Percentiles rank a stretch among this genome's conserved stretches.
phyloP scores from a whole-genome alignment of 1,139 yeast species.

The Candida gigantensis region DNA sequence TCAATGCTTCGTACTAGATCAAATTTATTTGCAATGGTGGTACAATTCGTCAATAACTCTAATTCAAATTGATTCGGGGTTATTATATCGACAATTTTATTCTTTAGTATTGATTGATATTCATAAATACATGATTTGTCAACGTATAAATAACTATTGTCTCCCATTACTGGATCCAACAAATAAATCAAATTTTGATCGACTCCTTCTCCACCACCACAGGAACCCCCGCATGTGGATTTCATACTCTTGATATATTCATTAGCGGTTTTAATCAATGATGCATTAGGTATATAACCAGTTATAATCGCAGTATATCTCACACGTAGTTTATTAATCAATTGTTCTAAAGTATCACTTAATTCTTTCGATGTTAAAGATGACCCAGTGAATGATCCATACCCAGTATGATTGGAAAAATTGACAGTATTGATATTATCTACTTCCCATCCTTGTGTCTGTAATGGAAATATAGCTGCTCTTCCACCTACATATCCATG shows the following conservation, averaged over 20 bases:
- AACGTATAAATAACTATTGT: constrained; percentile 82
- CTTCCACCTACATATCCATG: constrained; percentile 50
- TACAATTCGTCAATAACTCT: constrained; percentile 67
- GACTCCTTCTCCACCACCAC: constrained; percentile 16
- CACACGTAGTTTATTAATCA: constrained; percentile 13
- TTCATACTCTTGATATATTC: no score
- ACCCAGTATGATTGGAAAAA: constrained; percentile 50
- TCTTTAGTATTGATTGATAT: constrained; percentile 56
- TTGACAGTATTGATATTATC: constrained; percentile 45
- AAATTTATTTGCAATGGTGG: constrained; percentile 41
- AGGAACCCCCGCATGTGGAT: no score
- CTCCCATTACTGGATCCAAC: constrained; percentile 94
- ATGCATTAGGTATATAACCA: constrained; percentile 40
- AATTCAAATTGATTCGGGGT: constrained; percentile 94
- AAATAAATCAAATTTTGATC: constrained; percentile 48
- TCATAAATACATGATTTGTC: constrained; percentile 65
- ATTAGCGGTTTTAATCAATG: constrained; percentile 25
- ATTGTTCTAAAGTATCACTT: constrained; percentile 13
- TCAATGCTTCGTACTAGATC: constrained; percentile 49
- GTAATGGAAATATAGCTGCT: constrained; percentile 46
- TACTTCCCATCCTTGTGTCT: constrained; percentile 47
- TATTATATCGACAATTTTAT: constrained; percentile 59
- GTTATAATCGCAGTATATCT: constrained; percentile 31
- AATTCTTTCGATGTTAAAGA: constrained; percentile 15
- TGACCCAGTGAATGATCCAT: constrained; percentile 39